phyloP scores from a whole-genome alignment of 371 early-diverging fungal species.

The Circinella umbellata region DNA sequence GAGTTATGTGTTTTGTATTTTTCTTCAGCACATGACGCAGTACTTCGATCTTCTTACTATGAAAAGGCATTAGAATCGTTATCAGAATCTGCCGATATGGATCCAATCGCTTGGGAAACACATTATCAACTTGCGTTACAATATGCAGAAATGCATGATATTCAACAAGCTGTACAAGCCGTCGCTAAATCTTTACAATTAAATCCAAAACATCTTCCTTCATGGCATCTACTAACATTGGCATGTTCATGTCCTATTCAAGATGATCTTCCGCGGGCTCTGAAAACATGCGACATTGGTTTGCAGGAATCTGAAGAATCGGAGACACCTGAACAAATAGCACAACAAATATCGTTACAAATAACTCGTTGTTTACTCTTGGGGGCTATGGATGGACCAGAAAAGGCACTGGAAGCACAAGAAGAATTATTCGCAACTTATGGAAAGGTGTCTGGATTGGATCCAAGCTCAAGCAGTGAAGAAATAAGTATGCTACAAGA shows the following conservation, averaged over 20 bases:
- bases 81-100: constrained; percentile 54
- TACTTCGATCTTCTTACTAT: constrained; percentile 67
- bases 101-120: constrained; percentile 54
- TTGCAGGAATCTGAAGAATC: constrained; percentile 44
- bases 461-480: neutral
- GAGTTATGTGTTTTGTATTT: neutral
- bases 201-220: constrained; percentile 63
- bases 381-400: constrained; percentile 50
- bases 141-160: constrained; percentile 78
- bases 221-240: constrained; percentile 87
- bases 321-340: constrained; percentile 21
- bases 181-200: constrained; percentile 66
- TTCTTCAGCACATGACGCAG: constrained; percentile 41
- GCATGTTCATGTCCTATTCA: constrained; percentile 62
- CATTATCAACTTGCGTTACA: constrained; percentile 80
- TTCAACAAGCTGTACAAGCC: constrained; percentile 24
- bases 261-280: constrained; percentile 48
- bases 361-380: constrained; percentile 28
- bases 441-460: constrained; percentile 45
- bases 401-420: constrained; percentile 56
- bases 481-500: constrained; percentile 7
- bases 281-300: constrained; percentile 75
- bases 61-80: constrained; percentile 64
- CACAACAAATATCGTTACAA: constrained; percentile 28
- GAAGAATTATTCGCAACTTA: constrained; percentile 65